Evolutionary conservation across 208 protist genomes (phyloP).

Genomic region (Crithidia brevicula): DNA sequence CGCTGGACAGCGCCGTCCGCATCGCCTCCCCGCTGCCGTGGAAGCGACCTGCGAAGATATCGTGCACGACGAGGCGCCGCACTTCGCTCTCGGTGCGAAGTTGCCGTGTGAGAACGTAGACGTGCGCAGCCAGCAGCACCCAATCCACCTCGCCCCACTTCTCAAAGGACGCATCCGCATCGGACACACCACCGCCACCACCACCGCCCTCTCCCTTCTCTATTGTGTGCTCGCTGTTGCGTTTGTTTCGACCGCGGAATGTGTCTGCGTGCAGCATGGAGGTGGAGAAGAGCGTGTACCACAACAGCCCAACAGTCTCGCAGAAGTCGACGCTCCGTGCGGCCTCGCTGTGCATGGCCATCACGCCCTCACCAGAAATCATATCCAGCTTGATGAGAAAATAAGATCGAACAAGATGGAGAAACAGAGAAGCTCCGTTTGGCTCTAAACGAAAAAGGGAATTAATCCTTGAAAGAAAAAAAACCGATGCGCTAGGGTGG

Average conservation of each 20-base stretch:
- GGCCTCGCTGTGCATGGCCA: too few species aligned
- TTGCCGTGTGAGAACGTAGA: conserved; percentile 25
- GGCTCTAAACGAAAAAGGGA: too few species aligned
- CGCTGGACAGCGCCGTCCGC: not conserved
- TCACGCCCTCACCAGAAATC: too few species aligned
- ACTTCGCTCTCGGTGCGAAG: conserved; percentile 19
- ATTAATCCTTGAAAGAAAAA: too few species aligned
- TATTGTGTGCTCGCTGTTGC: not conserved
- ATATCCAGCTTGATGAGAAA: too few species aligned
- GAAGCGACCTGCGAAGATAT: conserved; percentile 2
- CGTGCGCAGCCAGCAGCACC: conserved; percentile 31
- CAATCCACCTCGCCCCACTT: conserved; percentile 22
- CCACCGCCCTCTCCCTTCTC: too few species aligned
- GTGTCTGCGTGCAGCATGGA: too few species aligned
- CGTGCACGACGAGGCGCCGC: conserved; percentile 15
- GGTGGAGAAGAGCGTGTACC: conserved; percentile 13
- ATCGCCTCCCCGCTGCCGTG: conserved; percentile 1
- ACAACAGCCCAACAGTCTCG: conserved; percentile 5
- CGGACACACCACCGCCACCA: too few species aligned
- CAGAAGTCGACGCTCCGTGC: not conserved
- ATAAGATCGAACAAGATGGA: too few species aligned
- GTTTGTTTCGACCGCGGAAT: too few species aligned
- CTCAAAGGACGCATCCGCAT: not conserved
- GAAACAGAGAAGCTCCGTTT: too few species aligned
- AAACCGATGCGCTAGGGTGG: too few species aligned